phyloP scores from a whole-genome alignment of 2,329 filamentous ascomycete species.

The Akanthomyces lecanii region DNA sequence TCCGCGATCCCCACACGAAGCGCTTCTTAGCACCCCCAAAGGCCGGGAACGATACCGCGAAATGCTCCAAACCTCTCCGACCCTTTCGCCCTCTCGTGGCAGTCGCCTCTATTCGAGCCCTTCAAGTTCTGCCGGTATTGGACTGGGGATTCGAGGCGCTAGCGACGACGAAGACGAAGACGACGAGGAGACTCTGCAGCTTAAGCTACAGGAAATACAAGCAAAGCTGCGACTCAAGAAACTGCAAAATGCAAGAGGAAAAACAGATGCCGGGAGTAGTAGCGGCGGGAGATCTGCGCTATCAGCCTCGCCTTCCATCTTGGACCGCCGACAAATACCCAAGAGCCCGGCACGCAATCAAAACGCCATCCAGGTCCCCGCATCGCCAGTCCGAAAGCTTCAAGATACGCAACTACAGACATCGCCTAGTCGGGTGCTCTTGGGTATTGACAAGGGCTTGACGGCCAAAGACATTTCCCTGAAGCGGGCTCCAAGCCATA shows the following conservation, averaged over 20 bases:
- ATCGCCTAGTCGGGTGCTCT: slow-evolving; percentile 72
- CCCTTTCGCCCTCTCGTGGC: slow-evolving; percentile 53
- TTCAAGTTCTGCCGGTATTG: slow-evolving; percentile 27
- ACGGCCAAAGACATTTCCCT: slow-evolving; percentile 79
- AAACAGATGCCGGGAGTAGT: slow-evolving; percentile 16
- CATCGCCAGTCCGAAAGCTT: slow-evolving; percentile 62
- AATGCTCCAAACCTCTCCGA: slow-evolving; percentile 62
- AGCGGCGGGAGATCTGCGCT: slow-evolving; percentile 19
- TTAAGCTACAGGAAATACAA: slow-evolving; percentile 85
- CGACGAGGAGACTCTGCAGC: slow-evolving; percentile 82
- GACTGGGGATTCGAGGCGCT: slow-evolving; percentile 33
- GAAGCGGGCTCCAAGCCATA: slow-evolving; percentile 61
- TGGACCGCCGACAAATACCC: not conserved
- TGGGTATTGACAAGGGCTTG: slow-evolving; percentile 88
- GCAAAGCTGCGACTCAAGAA: slow-evolving; percentile 84
- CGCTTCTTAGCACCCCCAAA: slow-evolving; percentile 64
- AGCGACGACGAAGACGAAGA: slow-evolving; percentile 81
- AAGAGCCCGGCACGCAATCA: slow-evolving; percentile 13
- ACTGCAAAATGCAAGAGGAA: slow-evolving; percentile 56
- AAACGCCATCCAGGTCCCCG: slow-evolving; percentile 64
- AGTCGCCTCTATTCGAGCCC: slow-evolving; percentile 10
- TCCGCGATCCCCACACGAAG: slow-evolving; percentile 62
- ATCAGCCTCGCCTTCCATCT: slow-evolving; percentile 9
- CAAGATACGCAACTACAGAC: slow-evolving; percentile 50
- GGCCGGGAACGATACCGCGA: slow-evolving; percentile 73